Evolutionary conservation across 257 asterid genomes (phyloP), one percentile per base, ranked within the genome.

Genomic region (Penstemon eatonii): DNA sequence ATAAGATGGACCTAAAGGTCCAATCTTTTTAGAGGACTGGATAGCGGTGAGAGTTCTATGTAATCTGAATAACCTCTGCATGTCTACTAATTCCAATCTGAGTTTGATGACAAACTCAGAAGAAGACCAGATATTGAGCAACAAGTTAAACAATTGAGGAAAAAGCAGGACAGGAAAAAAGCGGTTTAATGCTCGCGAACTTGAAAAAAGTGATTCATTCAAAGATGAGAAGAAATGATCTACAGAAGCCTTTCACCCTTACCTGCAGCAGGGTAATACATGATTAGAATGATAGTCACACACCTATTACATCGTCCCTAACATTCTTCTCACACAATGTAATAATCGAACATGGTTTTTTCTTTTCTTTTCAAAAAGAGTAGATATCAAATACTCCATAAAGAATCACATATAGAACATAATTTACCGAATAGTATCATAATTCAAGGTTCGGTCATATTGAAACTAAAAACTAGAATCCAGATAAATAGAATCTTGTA

Each of bases 41-140:
- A 62, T 56, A 61, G 51, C 42, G 66, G 64, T 12, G 41, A 66
- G 60, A 62, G 61, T 51, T 53, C 55, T 12, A 69, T 36, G 67
- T 42, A 59, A 43, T 75, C 79, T 71, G 73, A 65, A 42, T 25
- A 52, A 60, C 57, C 68, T 71, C 79, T 72, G 57, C 92, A 83
- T 73, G 36, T 56, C 73, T 51, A 42, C 53, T 63, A 5, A 53
- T 50, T 69, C 9, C 61, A 37, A 39, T 65, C 38, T 59, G 76
- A 63, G 47, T 36, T 5, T 57, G 75, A 69, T 58, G 42, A 50
- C 41, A 66, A 56, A 45, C 52, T 56, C 46, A 60, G 56, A 44
- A 2, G 39, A 19, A 46, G 49, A 15, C 37, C 47, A 19, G 9
- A 42, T 54, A 25, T 52, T 53, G 65, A 7, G 41, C 36, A 71